phyloP scores from a whole-genome alignment of 164 flowering plant genomes.

The Magnolia officinalis region DNA sequence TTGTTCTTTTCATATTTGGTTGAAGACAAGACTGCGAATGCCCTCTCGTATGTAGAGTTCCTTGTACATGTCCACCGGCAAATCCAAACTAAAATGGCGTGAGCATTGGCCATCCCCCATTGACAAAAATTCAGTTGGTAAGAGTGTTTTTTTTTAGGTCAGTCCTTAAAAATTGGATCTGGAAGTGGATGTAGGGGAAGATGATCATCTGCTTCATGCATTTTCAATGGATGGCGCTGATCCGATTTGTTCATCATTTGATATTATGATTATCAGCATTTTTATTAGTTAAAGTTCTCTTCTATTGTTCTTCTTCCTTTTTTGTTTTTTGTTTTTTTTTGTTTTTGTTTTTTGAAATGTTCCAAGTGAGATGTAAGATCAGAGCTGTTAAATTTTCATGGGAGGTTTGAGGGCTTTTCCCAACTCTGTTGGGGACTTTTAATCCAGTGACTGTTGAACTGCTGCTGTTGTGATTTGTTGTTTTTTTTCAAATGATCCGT shows the following conservation, averaged over 20 bases:
- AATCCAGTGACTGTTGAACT: too few relatives aligned
- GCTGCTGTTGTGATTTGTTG: too few relatives aligned
- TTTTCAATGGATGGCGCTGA: background rate
- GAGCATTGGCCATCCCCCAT: constrained; percentile 13
- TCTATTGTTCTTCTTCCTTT: background rate
- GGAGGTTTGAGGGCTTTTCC: too few relatives aligned
- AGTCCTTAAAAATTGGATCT: background rate
- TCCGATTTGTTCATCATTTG: background rate
- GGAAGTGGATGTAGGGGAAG: background rate
- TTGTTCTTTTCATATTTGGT: constrained; percentile 67
- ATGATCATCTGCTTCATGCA: background rate
- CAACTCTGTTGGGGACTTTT: too few relatives aligned
- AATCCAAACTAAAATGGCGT: constrained; percentile 78
- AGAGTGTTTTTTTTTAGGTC: background rate
- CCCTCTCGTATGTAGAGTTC: constrained; percentile 81
- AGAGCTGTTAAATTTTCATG: too few relatives aligned
- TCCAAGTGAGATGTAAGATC: too few relatives aligned
- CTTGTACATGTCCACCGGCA: constrained; percentile 81
- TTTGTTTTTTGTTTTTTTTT: background rate
- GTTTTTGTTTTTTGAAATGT: too few relatives aligned
- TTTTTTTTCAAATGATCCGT: too few relatives aligned
- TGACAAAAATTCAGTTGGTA: background rate
- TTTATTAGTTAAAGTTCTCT: background rate
- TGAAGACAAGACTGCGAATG: constrained; percentile 64
- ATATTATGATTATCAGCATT: background rate